A percentile compares a stretch with the other conserved stretches of the same genome.
Conservation (phyloP, 768 basidiomycete species). For the Trametes cubensis region DNA sequence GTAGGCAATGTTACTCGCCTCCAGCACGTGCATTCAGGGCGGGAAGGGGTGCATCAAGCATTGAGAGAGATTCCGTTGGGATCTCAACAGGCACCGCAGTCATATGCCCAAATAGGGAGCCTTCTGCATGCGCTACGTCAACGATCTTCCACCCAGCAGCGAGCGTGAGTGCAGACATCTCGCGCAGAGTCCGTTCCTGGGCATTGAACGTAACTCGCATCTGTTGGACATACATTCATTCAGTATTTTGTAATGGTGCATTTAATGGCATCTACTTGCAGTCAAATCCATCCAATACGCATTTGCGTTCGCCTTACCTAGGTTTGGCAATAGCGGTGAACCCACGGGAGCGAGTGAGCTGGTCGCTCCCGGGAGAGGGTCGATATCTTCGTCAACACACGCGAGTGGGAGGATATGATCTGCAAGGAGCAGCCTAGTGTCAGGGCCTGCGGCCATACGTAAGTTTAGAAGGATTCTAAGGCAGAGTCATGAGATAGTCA, state of each 20-base stretch:
- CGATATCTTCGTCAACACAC: conserved; percentile 52
- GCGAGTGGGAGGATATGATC: conserved; percentile 74
- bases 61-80: conserved; percentile 35
- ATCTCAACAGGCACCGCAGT: conserved; percentile 64
- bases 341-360: conserved; percentile 55
- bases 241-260: conserved; percentile 42
- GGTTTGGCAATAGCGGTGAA: conserved; percentile 68
- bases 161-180: conserved; percentile 54
- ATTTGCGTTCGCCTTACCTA: conserved; percentile 70
- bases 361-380: conserved; percentile 46
- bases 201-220: conserved; percentile 73
- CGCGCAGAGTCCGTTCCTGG: conserved; percentile 70
- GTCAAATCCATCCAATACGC: conserved; percentile 74
- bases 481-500: conserved; percentile 26
- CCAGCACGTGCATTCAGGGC: background rate
- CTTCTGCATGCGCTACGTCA: conserved; percentile 59
- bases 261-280: conserved; percentile 39
- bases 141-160: conserved; percentile 73
- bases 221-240: conserved; percentile 53
- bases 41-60: conserved; percentile 17
- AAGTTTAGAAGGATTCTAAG: conserved; percentile 48
- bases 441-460: conserved; percentile 41
- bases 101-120: conserved; percentile 72
- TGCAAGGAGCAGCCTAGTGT: conserved; percentile 67
- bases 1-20: conserved; percentile 9